Evolutionary conservation across 1,139 yeast genomes (phyloP), one percentile per base, ranked within the genome.

Genomic region (Candida sojae): DNA sequence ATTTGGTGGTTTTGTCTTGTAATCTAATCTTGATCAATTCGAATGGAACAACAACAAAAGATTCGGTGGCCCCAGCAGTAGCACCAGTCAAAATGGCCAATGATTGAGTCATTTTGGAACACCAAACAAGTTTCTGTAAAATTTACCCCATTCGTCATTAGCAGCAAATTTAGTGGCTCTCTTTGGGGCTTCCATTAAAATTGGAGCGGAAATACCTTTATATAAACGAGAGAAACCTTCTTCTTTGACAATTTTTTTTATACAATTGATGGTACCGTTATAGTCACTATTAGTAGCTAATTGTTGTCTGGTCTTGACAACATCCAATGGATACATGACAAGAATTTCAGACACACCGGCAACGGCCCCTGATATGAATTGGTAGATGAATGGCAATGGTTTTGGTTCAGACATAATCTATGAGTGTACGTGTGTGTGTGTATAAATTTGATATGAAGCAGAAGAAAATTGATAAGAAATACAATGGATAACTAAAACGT

Each of bases 101-200:
- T 11, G 89, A 82, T 72, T 92, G 98, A 54, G 78, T 88, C 83
- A 88, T 81, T 56, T 71, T 26, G 76, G 67, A 45, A 87, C 79
- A 42, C 91, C 96, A 67, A 93, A 92, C 40, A 74, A 63, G 39
- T 75, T 75, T 58, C 83, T 81, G 80, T 92, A 93, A 60, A 92
- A 70, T 67, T 88, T 86, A 48, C 97, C 96, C 88, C 97, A 93
- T 68, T 91, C 93, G 66, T 95, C 99, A 66, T 95, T 93, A 54
- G 98, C 97, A 47, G 98, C 98, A 64, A 93, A 93, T 71, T 93
- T 93, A 56, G 97, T 92, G 41, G 99, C 99, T 75, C 92, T 78
- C 79, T 93, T 93, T 54, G 99, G 99, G n/a, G 99, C 99, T 68
- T 93, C 99, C 99, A 93, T 93, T 62, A 93, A 78, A 59, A 93